Conservation (phyloP, 805 yeast genomes). For the Wickerhamiella domercqiae region DNA sequence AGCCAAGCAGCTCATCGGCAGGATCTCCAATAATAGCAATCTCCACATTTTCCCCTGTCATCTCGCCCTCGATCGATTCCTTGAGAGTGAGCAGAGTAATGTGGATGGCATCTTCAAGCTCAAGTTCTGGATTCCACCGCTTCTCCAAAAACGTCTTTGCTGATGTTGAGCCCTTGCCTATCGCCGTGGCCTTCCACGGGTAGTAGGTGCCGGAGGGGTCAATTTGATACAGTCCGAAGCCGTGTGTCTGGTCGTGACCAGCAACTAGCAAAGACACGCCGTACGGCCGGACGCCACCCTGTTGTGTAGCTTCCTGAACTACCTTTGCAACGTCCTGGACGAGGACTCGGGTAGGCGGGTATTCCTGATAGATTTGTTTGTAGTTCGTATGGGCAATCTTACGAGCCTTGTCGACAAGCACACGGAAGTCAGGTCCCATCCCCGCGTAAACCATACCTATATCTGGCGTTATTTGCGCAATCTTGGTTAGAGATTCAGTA, state of each 20-base stretch:
- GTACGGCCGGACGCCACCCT: constrained; percentile 98
- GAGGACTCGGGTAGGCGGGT: constrained; percentile 88
- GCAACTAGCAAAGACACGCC: constrained; percentile 92
- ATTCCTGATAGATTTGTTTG: constrained; percentile 86
- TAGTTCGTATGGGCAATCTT: constrained; percentile 85
- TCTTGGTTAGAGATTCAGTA: constrained; percentile 58
- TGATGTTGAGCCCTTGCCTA: constrained; percentile 89
- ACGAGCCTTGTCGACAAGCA: constrained; percentile 83
- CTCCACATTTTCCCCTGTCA: constrained; percentile 92
- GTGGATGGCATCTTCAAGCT: constrained; percentile 95
- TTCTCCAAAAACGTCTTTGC: constrained; percentile 95
- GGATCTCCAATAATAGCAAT: constrained; percentile 76
- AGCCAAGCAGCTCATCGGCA: constrained; percentile 67
- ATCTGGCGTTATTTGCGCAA: constrained; percentile 78
- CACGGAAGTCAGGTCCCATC: constrained; percentile 98
- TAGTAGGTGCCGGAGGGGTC: constrained; percentile 96
- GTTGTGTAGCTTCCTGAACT: constrained; percentile 97
- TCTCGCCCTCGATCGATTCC: constrained; percentile 95
- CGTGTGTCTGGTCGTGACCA: constrained; percentile 69
- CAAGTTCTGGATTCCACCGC: constrained; percentile 95
- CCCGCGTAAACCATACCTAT: constrained; percentile 95
- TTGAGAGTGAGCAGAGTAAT: constrained; percentile 86
- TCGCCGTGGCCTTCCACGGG: constrained; percentile 99
- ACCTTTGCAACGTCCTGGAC: constrained; percentile 91
- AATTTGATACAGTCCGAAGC: constrained; percentile 80